Conservation (phyloP, 169 alveolate species). For the Theileria orientalis region DNA sequence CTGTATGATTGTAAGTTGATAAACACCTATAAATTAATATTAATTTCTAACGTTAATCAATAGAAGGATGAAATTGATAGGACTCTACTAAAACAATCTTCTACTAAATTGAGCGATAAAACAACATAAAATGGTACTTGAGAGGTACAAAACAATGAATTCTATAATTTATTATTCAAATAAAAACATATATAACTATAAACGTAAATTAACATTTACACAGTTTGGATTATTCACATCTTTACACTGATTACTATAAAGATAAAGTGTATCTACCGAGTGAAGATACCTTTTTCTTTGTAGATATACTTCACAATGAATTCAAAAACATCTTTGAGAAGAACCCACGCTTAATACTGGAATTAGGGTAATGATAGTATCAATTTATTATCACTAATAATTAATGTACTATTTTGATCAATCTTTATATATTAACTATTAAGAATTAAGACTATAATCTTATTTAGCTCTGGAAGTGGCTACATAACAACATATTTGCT, state of each 20-base stretch:
- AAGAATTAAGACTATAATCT: neutral
- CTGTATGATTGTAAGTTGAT: conserved; percentile 72
- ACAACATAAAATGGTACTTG: neutral
- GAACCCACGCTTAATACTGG: conserved; percentile 9
- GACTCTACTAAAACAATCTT: conserved; percentile 40
- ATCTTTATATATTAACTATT: conserved; percentile 1
- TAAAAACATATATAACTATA: neutral
- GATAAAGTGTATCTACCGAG: conserved; percentile 68
- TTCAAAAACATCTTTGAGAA: conserved; percentile 14
- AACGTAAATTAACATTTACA: neutral
- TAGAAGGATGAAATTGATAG: conserved; percentile 62
- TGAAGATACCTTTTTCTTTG: conserved; percentile 72
- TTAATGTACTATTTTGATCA: neutral
- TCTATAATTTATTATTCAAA: neutral
- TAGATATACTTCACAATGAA: conserved; percentile 64
- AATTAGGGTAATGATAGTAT: conserved; percentile 17
- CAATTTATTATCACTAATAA: too few relatives aligned
- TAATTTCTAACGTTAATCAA: neutral
- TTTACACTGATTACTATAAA: conserved; percentile 35
- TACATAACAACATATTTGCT: conserved; percentile 50
- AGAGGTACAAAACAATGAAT: neutral
- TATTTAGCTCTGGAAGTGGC: conserved; percentile 58
- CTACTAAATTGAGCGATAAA: conserved; percentile 2
- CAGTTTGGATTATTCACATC: conserved; percentile 46
- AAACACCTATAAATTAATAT: neutral